Percentiles rank a stretch among this genome's conserved stretches.
phyloP scores from a whole-genome alignment of 1,284 basidiomycete species.

The Papiliotrema fonsecae region DNA sequence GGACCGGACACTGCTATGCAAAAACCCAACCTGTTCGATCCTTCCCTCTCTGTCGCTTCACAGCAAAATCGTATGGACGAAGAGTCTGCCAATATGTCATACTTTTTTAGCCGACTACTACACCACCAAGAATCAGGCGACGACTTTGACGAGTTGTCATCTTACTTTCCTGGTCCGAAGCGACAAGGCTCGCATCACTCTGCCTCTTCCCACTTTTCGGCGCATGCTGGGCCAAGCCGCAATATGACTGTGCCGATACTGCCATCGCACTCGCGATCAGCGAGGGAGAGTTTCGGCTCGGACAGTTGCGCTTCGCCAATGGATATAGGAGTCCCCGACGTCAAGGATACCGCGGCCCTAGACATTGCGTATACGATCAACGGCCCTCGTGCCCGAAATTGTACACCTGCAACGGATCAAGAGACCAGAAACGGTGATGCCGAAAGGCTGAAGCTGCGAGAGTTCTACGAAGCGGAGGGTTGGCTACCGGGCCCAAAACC shows the following conservation, averaged over 20 bases:
- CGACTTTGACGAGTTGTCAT: neutral
- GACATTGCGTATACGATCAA: slow-evolving; percentile 3
- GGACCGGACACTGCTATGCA: neutral
- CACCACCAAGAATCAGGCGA: neutral
- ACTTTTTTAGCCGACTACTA: neutral
- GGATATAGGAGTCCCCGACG: no score
- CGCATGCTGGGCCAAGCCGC: neutral
- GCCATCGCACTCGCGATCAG: neutral
- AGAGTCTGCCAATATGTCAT: neutral
- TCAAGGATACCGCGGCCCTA: neutral
- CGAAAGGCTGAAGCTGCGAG: slow-evolving; percentile 23
- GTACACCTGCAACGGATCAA: neutral
- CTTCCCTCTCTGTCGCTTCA: neutral
- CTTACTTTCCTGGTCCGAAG: neutral
- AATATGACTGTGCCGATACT: neutral
- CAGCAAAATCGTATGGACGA: neutral
- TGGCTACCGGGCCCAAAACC: slow-evolving; percentile 30
- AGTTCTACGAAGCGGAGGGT: slow-evolving; percentile 26
- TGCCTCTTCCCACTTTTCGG: neutral
- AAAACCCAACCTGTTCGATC: neutral
- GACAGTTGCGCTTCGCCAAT: neutral
- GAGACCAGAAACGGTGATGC: slow-evolving; percentile 10
- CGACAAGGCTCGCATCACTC: neutral
- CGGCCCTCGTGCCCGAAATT: neutral
- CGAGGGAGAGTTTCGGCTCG: neutral